Percentiles rank a stretch among this genome's conserved stretches.
Evolutionary conservation across 2,329 filamentous ascomycete species (phyloP).

Genomic region (Colletotrichum somersetense): DNA sequence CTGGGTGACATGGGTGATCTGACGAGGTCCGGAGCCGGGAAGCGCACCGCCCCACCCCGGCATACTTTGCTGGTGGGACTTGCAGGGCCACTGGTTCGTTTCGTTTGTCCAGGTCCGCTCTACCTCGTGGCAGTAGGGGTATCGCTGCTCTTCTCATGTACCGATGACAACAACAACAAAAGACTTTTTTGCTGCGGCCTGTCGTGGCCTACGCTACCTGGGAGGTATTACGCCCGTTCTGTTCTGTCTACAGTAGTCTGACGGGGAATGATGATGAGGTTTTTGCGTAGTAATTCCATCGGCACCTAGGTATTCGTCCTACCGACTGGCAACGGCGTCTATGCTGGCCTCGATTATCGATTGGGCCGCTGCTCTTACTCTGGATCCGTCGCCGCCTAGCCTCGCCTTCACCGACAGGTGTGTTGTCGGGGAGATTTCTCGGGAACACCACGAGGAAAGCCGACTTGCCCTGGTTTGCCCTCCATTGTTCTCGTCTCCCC

Average conservation of each 20-base stretch:
- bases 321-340: neutral
- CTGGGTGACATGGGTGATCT: slow-evolving; percentile 28
- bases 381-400: neutral
- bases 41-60: slow-evolving; percentile 9
- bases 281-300: slow-evolving; percentile 11
- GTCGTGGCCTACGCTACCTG: neutral
- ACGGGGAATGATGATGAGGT: neutral
- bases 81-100: slow-evolving; percentile 21
- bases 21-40: slow-evolving; percentile 17
- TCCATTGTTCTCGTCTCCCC: neutral
- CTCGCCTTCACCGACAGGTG: slow-evolving; percentile 18
- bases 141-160: slow-evolving; percentile 4
- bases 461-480: neutral
- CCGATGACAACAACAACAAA: neutral
- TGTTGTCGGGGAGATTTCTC: slow-evolving; percentile 28
- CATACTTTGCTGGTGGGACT: slow-evolving; percentile 28
- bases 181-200: neutral
- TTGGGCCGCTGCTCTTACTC: neutral
- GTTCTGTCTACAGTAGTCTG: neutral
- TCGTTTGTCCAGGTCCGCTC: slow-evolving; percentile 6
- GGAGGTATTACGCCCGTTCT: too few relatives aligned
- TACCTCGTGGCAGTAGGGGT: slow-evolving; percentile 28
- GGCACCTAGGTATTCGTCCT: neutral
- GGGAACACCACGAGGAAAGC: slow-evolving; percentile 15
- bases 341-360: neutral